These are phyloP conservation scores for Ganoderma sp. DNA, from an alignment of 1,284 basidiomycete genomes.

Conservation along the genomic window DNA sequence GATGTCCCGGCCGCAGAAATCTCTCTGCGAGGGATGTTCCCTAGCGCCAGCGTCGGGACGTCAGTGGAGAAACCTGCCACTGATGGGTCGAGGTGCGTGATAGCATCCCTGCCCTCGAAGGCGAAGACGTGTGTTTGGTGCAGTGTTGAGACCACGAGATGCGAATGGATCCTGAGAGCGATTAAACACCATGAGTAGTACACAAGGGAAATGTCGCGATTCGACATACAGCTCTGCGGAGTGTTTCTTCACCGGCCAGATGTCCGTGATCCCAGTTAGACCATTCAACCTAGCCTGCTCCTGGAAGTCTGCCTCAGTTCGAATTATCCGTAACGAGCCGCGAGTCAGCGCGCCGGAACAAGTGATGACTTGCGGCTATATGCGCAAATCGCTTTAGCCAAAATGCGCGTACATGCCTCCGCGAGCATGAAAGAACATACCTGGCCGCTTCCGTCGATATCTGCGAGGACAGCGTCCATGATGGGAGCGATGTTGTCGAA, in stretches of 20 bases:
- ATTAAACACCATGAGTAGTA: not conserved
- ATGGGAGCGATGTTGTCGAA: constrained; percentile 90
- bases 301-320: constrained; percentile 86
- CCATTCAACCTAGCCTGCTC: constrained; percentile 69
- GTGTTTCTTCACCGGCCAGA: constrained; percentile 70
- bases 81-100: constrained; percentile 47
- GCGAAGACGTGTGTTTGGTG: constrained; percentile 58
- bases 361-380: constrained; percentile 80
- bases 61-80: constrained; percentile 52
- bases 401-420: not conserved
- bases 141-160: constrained; percentile 65
- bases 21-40: constrained; percentile 55
- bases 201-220: constrained; percentile 33
- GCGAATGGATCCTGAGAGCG: constrained; percentile 51
- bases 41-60: constrained; percentile 68
- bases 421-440: constrained; percentile 48
- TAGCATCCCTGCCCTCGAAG: constrained; percentile 48
- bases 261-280: constrained; percentile 57
- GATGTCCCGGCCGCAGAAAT: constrained; percentile 36
- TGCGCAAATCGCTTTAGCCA: not conserved
- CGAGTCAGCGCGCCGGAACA: constrained; percentile 87
- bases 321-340: constrained; percentile 82
- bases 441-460: constrained; percentile 77
- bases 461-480: constrained; percentile 80
- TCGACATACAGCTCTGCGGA: constrained; percentile 55